Percentiles rank a stretch among this genome's conserved stretches.
phyloP scores from a whole-genome alignment of 257 asterid species.

The Solanum chiquidenum region DNA sequence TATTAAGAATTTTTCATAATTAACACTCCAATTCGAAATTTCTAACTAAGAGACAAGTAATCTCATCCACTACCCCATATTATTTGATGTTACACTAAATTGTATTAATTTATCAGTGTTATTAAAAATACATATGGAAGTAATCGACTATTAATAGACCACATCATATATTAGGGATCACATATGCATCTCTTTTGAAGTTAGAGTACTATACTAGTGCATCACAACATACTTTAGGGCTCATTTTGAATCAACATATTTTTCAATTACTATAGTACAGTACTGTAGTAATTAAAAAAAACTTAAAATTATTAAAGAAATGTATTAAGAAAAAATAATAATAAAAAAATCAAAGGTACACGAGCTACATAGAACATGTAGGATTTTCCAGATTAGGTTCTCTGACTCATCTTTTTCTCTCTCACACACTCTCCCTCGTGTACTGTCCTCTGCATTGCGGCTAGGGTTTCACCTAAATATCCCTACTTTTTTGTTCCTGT shows the following conservation, averaged over 20 bases:
- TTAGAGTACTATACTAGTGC: neutral
- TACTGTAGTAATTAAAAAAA: neutral
- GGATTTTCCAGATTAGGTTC: conserved; percentile 11
- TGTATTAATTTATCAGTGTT: neutral
- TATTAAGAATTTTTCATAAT: too few relatives aligned
- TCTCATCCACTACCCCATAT: neutral
- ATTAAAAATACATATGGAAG: too few relatives aligned
- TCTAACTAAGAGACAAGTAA: too few relatives aligned
- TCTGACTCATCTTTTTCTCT: neutral
- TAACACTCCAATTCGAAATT: too few relatives aligned
- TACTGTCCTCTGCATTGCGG: conserved; percentile 32
- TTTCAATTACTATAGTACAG: neutral
- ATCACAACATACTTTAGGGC: neutral
- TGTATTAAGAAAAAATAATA: neutral
- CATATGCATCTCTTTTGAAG: neutral
- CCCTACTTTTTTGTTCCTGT: conserved; percentile 2
- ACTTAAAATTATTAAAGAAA: too few relatives aligned
- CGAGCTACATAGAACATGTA: conserved; percentile 1
- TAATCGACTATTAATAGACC: neutral
- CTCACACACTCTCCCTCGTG: neutral
- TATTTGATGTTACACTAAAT: too few relatives aligned
- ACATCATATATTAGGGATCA: neutral
- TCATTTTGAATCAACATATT: neutral
- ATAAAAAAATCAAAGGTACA: neutral
- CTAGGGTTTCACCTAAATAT: conserved; percentile 62